These are phyloP conservation scores for Tetrapisispora nanseiensis DNA, from an alignment of 805 yeast species.

Conservation along the genomic window DNA sequence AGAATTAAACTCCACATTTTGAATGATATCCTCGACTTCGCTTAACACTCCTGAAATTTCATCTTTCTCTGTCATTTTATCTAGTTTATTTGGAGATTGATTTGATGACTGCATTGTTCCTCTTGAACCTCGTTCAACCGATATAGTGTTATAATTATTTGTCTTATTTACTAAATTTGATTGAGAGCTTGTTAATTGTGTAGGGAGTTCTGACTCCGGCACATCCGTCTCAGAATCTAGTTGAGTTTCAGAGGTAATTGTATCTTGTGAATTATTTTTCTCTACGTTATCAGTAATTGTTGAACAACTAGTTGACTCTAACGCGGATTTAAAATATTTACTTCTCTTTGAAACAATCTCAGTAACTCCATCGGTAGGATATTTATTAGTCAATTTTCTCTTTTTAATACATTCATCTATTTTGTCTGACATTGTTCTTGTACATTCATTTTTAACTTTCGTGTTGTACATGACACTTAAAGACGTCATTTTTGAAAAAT, in stretches of 20 bases:
- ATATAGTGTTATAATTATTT: too few relatives aligned
- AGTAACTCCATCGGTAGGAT: neutral
- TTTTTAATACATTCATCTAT: constrained; percentile 15
- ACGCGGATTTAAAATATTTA: constrained; percentile 1
- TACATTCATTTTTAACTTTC: neutral
- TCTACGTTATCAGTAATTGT: too few relatives aligned
- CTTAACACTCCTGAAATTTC: constrained; percentile 11
- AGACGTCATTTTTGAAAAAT: constrained; percentile 12
- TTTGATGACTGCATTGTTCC: neutral
- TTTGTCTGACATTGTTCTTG: constrained; percentile 9
- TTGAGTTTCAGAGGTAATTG: neutral
- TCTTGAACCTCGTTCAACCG: too few relatives aligned
- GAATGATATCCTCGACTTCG: constrained; percentile 1
- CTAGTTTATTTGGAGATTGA: neutral
- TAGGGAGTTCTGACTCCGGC: constrained; percentile 21
- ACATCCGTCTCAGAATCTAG: constrained; percentile 17
- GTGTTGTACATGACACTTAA: too few relatives aligned
- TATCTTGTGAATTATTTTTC: neutral
- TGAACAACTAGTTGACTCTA: too few relatives aligned
- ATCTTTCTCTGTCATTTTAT: constrained; percentile 2
- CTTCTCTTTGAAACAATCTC: neutral
- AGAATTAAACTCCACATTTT: neutral
- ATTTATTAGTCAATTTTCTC: constrained; percentile 12
- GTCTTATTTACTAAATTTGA: too few relatives aligned
- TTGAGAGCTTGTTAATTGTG: constrained; percentile 19